Conservation (phyloP, 805 yeast genomes). For the Candida ficus region DNA sequence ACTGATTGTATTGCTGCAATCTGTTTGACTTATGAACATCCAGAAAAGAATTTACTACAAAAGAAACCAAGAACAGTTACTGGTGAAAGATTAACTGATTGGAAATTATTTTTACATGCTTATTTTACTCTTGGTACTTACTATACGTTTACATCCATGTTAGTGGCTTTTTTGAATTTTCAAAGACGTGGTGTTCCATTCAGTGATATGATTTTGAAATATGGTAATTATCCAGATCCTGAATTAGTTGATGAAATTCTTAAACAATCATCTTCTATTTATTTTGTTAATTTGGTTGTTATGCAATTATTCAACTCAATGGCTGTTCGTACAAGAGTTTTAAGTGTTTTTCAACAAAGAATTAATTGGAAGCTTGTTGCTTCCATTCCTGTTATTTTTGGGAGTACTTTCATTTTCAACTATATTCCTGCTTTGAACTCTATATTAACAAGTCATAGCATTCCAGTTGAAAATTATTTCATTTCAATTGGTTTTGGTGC, state of each 20-base stretch:
- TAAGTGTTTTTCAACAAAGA: constrained; percentile 36
- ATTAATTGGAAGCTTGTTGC: constrained; percentile 25
- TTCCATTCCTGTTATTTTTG: constrained; percentile 32
- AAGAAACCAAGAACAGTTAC: constrained; percentile 39
- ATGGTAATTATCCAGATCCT: constrained; percentile 27
- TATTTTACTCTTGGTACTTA: constrained; percentile 39
- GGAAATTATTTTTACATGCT: constrained; percentile 35
- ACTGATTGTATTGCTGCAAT: constrained; percentile 45
- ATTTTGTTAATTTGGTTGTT: constrained; percentile 42
- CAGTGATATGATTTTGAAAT: constrained; percentile 30
- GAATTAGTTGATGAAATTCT: constrained; percentile 22
- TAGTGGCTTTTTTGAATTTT: constrained; percentile 35
- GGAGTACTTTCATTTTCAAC: constrained; percentile 37
- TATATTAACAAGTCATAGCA: constrained; percentile 31
- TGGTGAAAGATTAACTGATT: constrained; percentile 37
- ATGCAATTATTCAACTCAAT: constrained; percentile 43
- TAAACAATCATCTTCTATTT: constrained; percentile 37
- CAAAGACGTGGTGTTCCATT: constrained; percentile 33
- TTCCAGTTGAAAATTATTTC: constrained; percentile 43
- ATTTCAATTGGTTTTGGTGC: constrained; percentile 41
- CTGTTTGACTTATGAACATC: constrained; percentile 38
- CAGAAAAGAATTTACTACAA: constrained; percentile 36
- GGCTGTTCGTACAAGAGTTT: constrained; percentile 37
- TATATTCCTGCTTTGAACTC: constrained; percentile 36
- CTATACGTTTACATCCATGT: constrained; percentile 35